Evolutionary conservation across 164 flowering plant genomes (phyloP), one percentile per base, ranked within the genome.

Genomic region (Liriodendron chinense): DNA sequence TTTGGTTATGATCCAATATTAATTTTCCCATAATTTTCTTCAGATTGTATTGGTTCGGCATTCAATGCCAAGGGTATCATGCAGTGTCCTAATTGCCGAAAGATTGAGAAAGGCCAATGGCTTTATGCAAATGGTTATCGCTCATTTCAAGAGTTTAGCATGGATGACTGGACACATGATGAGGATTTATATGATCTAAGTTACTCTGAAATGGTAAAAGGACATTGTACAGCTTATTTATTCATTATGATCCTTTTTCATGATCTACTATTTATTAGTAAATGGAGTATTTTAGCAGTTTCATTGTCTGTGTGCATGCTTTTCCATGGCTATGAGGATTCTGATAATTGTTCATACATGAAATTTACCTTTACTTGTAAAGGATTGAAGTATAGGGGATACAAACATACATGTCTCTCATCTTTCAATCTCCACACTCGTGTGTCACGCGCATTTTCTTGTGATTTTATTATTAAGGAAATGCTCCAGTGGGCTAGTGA

Each of bases 51-150:
- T 76, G 98, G 98, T 71, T 94, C 98, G 18, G 94, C 92, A 53
- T 94, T 94, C 80, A 94, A 94, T 72, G 72, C 79, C 24, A 94
- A 94, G 82, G 97, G 97, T 72, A 87, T 80, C 24, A 94, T 94
- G 98, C 94, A 94, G 74, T 94, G 98, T 83, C 98, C 98, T 47
- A 94, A 94, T 82, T 94, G 98, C 72, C 86, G 97, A 72, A 91
- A 92, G 85, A 81, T 88, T 82, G 98, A 94, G 81, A 86, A 89
- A 77, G 97, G 98, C 23, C 94, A 90, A 62, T 94, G 98, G 98
- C 92, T 83, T 53, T 92, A 73, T 84, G 87, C 94, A 43, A 88
- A 83, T 78, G 90, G 94, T 57, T 83, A 76, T 71, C 89, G 90
- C 23, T 78, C 92, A 34, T 64, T 81, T 71, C 82, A 90, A 10